Percentiles rank a stretch among this genome's conserved stretches.
Conservation (phyloP, 805 yeast genomes). For the Soucietia sequanensis region DNA sequence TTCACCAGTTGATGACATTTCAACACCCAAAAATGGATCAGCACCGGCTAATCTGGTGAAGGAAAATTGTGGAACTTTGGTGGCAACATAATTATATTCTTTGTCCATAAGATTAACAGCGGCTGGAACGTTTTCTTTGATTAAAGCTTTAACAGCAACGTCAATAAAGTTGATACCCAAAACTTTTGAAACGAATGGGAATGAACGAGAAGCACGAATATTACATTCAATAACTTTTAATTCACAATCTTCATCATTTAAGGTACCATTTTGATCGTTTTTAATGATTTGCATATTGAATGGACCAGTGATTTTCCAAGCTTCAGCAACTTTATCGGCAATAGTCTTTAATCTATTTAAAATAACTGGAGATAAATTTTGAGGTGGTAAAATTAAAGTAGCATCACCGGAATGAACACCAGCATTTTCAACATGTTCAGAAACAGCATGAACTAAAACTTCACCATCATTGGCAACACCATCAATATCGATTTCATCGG, state of each 20-base stretch:
- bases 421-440: slow-evolving; percentile 98
- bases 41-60: slow-evolving; percentile 97
- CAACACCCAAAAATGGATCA: slow-evolving; percentile 96
- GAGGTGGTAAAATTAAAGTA: slow-evolving; percentile 92
- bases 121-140: slow-evolving; percentile 68
- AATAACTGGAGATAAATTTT: slow-evolving; percentile 60
- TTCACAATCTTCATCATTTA: slow-evolving; percentile 51
- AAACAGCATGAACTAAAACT: slow-evolving; percentile 89
- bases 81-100: slow-evolving; percentile 81
- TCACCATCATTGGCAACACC: slow-evolving; percentile 91
- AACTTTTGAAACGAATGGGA: slow-evolving; percentile 98
- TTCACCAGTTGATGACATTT: slow-evolving; percentile 99
- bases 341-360: slow-evolving; percentile 78
- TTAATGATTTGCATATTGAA: slow-evolving; percentile 97
- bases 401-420: slow-evolving; percentile 99
- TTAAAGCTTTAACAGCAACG: slow-evolving; percentile 85
- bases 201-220: slow-evolving; percentile 96
- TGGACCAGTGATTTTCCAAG: slow-evolving; percentile 97
- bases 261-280: slow-evolving; percentile 60
- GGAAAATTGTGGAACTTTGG: slow-evolving; percentile 96
- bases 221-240: slow-evolving; percentile 98
- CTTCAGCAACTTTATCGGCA: slow-evolving; percentile 89
- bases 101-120: slow-evolving; percentile 83
- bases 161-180: slow-evolving; percentile 93
- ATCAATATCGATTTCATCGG: slow-evolving; percentile 95